These are phyloP conservation scores for Colletotrichum euphorbiae DNA, from an alignment of 2,329 filamentous ascomycete genomes.

Conservation along the genomic window DNA sequence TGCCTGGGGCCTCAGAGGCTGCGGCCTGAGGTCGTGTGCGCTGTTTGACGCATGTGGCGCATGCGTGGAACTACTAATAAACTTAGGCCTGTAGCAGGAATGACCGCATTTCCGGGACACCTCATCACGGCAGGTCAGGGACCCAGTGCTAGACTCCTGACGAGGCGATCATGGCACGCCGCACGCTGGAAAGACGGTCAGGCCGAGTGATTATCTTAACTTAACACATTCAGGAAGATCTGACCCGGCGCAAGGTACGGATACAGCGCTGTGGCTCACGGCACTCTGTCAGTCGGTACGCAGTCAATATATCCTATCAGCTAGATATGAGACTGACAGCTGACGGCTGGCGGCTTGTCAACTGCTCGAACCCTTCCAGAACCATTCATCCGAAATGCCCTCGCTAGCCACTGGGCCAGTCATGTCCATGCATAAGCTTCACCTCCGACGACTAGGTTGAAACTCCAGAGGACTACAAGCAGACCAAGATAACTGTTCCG, in stretches of 20 bases:
- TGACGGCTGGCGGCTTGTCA: not conserved
- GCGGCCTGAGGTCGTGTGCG: conserved; percentile 24
- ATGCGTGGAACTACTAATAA: conserved; percentile 26
- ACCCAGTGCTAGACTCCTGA: not conserved
- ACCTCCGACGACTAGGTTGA: conserved; percentile 9
- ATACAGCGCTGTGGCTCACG: not conserved
- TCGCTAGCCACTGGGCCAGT: not conserved
- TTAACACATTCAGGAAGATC: not conserved
- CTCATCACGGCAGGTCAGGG: conserved; percentile 8
- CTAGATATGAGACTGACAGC: not conserved
- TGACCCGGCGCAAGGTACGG: not conserved
- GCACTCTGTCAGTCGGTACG: not conserved
- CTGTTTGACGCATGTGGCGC: conserved; percentile 26
- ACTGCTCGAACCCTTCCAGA: not conserved
- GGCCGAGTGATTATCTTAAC: not conserved
- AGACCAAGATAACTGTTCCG: not conserved
- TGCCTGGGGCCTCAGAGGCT: not conserved
- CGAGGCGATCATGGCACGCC: too few species aligned
- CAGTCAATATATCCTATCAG: not conserved
- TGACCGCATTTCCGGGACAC: conserved; percentile 27
- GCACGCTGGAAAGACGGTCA: not conserved
- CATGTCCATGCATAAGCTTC: conserved; percentile 16
- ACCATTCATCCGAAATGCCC: conserved; percentile 5
- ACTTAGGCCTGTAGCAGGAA: conserved; percentile 22
- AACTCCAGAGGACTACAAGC: not conserved